phyloP scores from a whole-genome alignment of 108 stramenopile genomes.

The Hondaea fermentalgiana region DNA sequence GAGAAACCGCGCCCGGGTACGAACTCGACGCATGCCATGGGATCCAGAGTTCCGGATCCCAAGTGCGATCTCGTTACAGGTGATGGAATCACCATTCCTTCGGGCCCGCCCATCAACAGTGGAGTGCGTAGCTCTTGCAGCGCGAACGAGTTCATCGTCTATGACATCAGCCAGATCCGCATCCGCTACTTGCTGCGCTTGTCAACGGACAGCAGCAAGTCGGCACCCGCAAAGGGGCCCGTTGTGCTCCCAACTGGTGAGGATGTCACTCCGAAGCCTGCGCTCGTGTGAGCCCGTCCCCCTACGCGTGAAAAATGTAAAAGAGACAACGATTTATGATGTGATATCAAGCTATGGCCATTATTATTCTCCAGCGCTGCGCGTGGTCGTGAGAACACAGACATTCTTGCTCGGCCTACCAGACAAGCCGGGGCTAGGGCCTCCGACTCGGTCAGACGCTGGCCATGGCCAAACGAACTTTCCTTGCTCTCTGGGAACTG shows the following conservation, averaged over 20 bases:
- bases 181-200: slow-evolving; percentile 34
- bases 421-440: too few relatives aligned
- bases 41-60: background rate
- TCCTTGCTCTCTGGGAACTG: too few relatives aligned
- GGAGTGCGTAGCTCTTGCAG: background rate
- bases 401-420: too few relatives aligned
- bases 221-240: background rate
- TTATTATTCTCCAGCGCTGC: too few relatives aligned
- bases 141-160: slow-evolving; percentile 37
- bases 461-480: too few relatives aligned
- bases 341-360: too few relatives aligned
- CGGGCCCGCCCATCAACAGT: background rate
- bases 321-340: too few relatives aligned
- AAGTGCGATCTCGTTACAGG: background rate
- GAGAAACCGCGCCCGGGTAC: slow-evolving; percentile 12
- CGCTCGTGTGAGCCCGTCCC: background rate
- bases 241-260: background rate
- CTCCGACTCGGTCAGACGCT: too few relatives aligned
- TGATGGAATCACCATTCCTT: background rate
- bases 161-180: slow-evolving; percentile 27
- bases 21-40: slow-evolving; percentile 16
- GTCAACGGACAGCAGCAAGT: background rate
- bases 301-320: too few relatives aligned
- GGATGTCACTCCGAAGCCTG: background rate
- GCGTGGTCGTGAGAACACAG: too few relatives aligned